phyloP scores from a whole-genome alignment of 306 rosid genomes.

The Nissolia schottii region DNA sequence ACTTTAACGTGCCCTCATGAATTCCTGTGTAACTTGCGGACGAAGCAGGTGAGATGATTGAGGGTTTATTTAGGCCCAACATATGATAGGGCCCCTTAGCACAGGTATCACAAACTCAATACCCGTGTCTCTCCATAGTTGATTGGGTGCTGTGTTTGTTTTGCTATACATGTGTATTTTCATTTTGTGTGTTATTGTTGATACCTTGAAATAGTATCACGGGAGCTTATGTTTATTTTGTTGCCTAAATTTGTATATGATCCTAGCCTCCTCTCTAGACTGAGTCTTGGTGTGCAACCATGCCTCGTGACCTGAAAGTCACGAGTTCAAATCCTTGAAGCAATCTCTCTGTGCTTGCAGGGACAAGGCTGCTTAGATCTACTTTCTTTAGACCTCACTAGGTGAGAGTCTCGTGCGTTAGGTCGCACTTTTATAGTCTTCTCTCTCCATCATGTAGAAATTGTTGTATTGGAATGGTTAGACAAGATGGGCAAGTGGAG shows the following conservation, averaged over 20 bases:
- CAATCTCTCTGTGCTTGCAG: too few species aligned
- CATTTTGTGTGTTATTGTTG: conserved; percentile 20
- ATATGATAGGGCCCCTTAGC: conserved; percentile 10
- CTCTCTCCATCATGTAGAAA: too few species aligned
- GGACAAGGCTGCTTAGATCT: too few species aligned
- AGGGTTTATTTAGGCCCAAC: conserved; percentile 25
- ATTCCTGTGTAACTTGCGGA: conserved; percentile 21
- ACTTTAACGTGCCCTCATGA: conserved; percentile 87
- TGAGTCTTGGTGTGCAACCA: too few species aligned
- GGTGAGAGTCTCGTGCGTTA: too few species aligned
- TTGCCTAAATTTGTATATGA: conserved; percentile 1
- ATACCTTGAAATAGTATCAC: neutral
- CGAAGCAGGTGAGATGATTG: conserved; percentile 31
- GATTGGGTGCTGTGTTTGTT: conserved; percentile 20
- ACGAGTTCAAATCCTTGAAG: too few species aligned
- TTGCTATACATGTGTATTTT: conserved; percentile 23
- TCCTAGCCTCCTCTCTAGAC: too few species aligned
- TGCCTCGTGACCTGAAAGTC: too few species aligned
- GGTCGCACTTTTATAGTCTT: too few species aligned
- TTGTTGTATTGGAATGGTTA: conserved; percentile 18
- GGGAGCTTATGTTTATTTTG: neutral
- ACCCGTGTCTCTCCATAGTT: conserved; percentile 23
- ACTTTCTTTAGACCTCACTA: too few species aligned
- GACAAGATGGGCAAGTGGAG: neutral
- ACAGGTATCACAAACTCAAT: conserved; percentile 33